Evolutionary conservation across 2,329 filamentous ascomycete species (phyloP).

Genomic region (Talaromyces sp.): DNA sequence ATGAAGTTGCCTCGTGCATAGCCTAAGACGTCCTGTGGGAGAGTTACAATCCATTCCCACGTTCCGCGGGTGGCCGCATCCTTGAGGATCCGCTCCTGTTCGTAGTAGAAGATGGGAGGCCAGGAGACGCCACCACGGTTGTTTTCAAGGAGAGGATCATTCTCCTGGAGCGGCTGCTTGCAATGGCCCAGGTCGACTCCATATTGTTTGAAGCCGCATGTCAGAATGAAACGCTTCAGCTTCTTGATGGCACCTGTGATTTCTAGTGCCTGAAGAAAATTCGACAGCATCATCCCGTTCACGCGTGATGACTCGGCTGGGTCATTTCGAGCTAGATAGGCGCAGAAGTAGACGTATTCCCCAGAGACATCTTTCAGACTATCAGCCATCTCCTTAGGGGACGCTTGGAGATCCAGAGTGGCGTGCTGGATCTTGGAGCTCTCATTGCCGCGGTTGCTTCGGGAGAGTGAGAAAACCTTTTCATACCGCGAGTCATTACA

Average conservation of each 20-base stretch:
- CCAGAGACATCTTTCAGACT: conserved; percentile 34
- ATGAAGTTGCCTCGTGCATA: not conserved
- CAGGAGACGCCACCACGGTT: not conserved
- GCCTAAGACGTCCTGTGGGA: not conserved
- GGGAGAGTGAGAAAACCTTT: conserved; percentile 38
- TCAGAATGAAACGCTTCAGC: conserved; percentile 50
- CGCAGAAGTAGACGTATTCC: conserved; percentile 46
- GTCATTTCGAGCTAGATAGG: conserved; percentile 40
- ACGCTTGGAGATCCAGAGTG: conserved; percentile 37
- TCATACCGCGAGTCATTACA: conserved; percentile 34
- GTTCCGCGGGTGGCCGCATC: not conserved
- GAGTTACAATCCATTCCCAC: not conserved
- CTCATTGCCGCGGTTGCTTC: conserved; percentile 38
- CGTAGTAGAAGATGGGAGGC: not conserved
- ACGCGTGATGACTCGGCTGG: conserved; percentile 37
- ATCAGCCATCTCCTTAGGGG: conserved; percentile 36
- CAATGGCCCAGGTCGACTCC: not conserved
- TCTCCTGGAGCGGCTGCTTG: conserved; percentile 32
- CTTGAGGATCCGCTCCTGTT: not conserved
- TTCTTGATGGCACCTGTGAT: conserved; percentile 41
- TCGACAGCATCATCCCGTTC: conserved; percentile 43
- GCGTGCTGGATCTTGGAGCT: conserved; percentile 38
- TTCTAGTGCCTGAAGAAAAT: conserved; percentile 46
- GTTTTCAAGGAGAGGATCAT: not conserved
- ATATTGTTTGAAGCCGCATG: conserved; percentile 35